These are phyloP conservation scores for Petunia axillaris DNA, from an alignment of 257 asterid species.

Conservation along the genomic window DNA sequence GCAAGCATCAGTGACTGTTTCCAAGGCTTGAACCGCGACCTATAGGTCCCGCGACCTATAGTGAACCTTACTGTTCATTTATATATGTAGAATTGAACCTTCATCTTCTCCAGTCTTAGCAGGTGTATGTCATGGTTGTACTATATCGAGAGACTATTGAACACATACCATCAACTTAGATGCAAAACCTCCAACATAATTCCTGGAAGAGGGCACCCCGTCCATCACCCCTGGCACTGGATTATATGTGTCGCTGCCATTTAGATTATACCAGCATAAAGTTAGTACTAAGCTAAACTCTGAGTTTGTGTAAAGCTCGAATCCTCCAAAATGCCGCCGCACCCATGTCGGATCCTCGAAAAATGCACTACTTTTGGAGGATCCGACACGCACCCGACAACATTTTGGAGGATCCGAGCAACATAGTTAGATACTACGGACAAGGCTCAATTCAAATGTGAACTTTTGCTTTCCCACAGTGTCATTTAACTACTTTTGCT, in stretches of 20 bases:
- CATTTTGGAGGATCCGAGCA: not conserved
- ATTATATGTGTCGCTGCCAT: slow-evolving; percentile 77
- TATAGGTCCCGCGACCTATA: too few relatives aligned
- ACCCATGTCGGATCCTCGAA: too few relatives aligned
- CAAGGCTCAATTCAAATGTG: not conserved
- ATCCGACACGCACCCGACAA: too few relatives aligned
- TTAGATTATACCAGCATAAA: slow-evolving; percentile 18
- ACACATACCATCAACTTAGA: slow-evolving; percentile 80
- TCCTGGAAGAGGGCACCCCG: slow-evolving; percentile 89
- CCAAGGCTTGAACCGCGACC: too few relatives aligned
- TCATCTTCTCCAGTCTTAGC: not conserved
- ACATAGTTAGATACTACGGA: slow-evolving; percentile 10
- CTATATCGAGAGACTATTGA: slow-evolving; percentile 18
- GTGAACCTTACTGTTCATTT: not conserved
- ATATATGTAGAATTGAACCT: slow-evolving; percentile 14
- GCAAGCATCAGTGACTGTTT: too few relatives aligned
- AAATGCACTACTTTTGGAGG: too few relatives aligned
- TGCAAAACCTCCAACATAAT: slow-evolving; percentile 86
- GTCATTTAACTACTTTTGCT: not conserved
- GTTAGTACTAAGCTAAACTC: slow-evolving; percentile 14
- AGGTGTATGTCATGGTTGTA: slow-evolving; percentile 5
- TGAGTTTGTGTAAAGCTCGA: not conserved
- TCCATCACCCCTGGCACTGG: slow-evolving; percentile 99
- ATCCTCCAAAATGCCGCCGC: not conserved
- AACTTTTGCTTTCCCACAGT: not conserved